Evolutionary conservation across 805 yeast species (phyloP).

Genomic region (Suhomyces kilbournensis): DNA sequence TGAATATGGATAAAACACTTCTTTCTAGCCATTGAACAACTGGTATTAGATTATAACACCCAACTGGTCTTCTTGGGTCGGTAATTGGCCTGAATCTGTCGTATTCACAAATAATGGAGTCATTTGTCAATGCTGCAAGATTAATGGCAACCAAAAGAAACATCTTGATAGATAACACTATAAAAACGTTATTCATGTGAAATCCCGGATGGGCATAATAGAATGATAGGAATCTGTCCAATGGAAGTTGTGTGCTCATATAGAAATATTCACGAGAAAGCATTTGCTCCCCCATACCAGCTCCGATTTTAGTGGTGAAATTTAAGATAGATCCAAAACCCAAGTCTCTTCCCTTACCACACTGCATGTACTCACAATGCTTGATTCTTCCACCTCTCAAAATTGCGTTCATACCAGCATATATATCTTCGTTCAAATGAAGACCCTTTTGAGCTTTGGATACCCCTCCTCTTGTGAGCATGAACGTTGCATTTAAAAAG

Average conservation of each 20-base stretch:
- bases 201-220: conserved; percentile 87
- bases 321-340: conserved; percentile 81
- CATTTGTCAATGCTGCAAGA: conserved; percentile 60
- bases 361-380: conserved; percentile 79
- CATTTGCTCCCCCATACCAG: conserved; percentile 90
- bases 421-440: conserved; percentile 81
- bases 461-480: conserved; percentile 85
- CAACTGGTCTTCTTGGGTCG: conserved; percentile 59
- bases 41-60: conserved; percentile 71
- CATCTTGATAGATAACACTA: conserved; percentile 55
- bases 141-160: conserved; percentile 60
- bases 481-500: conserved; percentile 67
- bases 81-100: conserved; percentile 57
- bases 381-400: conserved; percentile 80
- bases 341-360: conserved; percentile 84
- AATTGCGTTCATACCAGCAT: conserved; percentile 80
- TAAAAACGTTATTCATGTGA: conserved; percentile 75
- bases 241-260: conserved; percentile 70
- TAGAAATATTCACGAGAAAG: conserved; percentile 79
- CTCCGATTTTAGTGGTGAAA: conserved; percentile 81
- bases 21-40: conserved; percentile 73
- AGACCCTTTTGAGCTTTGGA: conserved; percentile 82
- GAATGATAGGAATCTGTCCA: conserved; percentile 75
- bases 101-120: conserved; percentile 59
- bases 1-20: conserved; percentile 68